phyloP scores from a whole-genome alignment of 345 rosid genomes.

The Sapria himalayana region DNA sequence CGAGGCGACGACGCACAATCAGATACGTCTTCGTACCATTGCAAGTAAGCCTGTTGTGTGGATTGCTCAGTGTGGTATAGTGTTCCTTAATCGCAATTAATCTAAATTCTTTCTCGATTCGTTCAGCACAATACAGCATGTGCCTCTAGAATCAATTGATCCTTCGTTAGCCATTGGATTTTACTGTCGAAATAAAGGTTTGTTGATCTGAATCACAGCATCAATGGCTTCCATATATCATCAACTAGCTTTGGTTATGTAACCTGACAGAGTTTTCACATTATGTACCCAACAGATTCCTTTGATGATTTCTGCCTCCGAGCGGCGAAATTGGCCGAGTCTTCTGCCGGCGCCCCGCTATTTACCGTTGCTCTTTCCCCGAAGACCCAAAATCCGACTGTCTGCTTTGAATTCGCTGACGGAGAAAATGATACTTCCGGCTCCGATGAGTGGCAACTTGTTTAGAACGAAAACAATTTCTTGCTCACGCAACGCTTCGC shows the following conservation, averaged over 20 bases:
- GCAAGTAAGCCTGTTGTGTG: conserved; percentile 29
- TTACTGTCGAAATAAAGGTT: conserved; percentile 75
- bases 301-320: conserved; percentile 53
- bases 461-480: too few relatives aligned
- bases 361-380: conserved; percentile 24
- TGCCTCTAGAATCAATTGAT: conserved; percentile 56
- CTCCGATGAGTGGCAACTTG: too few relatives aligned
- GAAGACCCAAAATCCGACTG: background rate
- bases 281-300: conserved; percentile 27
- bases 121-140: conserved; percentile 34
- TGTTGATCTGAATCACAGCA: conserved; percentile 3
- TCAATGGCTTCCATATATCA: background rate
- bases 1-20: conserved; percentile 33
- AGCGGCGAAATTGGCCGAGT: conserved; percentile 55
- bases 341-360: conserved; percentile 75
- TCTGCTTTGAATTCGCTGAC: too few relatives aligned
- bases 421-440: too few relatives aligned
- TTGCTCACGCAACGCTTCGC: too few relatives aligned
- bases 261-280: background rate
- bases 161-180: conserved; percentile 85
- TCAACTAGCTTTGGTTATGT: background rate
- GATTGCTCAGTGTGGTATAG: conserved; percentile 1
- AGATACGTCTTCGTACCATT: conserved; percentile 74
- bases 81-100: background rate
- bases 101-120: conserved; percentile 1